Evolutionary conservation across 2,329 filamentous ascomycete species (phyloP).

Genomic region (Alternaria ethzedia): DNA sequence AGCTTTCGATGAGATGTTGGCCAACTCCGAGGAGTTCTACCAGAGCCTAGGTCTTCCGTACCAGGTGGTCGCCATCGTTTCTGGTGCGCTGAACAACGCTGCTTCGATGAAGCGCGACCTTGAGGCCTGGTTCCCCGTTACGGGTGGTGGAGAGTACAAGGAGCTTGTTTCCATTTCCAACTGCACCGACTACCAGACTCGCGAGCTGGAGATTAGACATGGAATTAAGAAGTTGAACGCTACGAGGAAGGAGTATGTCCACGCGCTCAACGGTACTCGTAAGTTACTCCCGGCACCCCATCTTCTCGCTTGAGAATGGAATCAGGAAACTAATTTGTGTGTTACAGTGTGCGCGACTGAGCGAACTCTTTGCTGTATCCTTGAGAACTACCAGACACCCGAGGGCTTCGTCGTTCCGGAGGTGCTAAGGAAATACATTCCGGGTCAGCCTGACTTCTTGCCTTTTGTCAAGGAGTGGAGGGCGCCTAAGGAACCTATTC

Average conservation of each 20-base stretch:
- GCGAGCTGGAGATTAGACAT: conserved; percentile 90
- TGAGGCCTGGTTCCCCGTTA: conserved; percentile 74
- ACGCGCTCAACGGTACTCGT: conserved; percentile 81
- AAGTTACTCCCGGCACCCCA: conserved; percentile 12
- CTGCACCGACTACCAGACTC: conserved; percentile 96
- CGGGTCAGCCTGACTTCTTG: conserved; percentile 86
- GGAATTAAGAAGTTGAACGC: conserved; percentile 79
- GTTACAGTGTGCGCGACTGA: conserved; percentile 78
- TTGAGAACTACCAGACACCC: conserved; percentile 96
- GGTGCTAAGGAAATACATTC: conserved; percentile 69
- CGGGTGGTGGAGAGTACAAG: conserved; percentile 85
- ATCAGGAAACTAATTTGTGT: not conserved
- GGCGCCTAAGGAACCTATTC: conserved; percentile 38
- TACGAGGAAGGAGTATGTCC: conserved; percentile 89
- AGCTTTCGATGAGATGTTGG: conserved; percentile 92
- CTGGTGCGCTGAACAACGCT: conserved; percentile 67
- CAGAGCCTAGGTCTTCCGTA: conserved; percentile 87
- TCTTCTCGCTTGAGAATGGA: not conserved
- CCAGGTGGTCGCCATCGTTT: conserved; percentile 91
- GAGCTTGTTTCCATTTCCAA: conserved; percentile 98
- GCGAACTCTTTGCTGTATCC: conserved; percentile 87
- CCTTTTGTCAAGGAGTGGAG: conserved; percentile 78
- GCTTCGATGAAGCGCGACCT: conserved; percentile 90
- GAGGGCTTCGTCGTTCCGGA: conserved; percentile 61
- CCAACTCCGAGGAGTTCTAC: conserved; percentile 92